Percentiles rank a stretch among this genome's conserved stretches.
Conservation (phyloP, 2,329 filamentous ascomycete genomes). For the Xylariomycetidae sp. region DNA sequence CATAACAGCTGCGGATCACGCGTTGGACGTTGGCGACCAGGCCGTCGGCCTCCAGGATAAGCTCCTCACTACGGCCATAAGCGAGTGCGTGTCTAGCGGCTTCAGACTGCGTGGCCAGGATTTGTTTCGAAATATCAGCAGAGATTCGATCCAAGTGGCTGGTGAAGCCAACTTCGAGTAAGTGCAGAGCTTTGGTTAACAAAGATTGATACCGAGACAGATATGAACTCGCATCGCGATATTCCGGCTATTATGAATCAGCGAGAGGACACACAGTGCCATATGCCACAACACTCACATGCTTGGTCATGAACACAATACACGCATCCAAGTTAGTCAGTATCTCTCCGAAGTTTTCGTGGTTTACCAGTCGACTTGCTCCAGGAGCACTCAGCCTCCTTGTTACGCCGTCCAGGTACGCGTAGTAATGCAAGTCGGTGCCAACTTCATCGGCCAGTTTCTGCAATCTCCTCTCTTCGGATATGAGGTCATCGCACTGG, state of each 20-base stretch:
- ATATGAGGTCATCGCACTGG: slow-evolving; percentile 82
- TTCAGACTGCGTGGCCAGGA: slow-evolving; percentile 49
- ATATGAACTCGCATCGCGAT: slow-evolving; percentile 83
- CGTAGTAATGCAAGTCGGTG: slow-evolving; percentile 89
- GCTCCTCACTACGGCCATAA: slow-evolving; percentile 54
- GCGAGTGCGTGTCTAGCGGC: slow-evolving; percentile 54
- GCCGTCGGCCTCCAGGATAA: slow-evolving; percentile 50
- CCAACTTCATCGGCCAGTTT: slow-evolving; percentile 77
- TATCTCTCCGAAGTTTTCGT: slow-evolving; percentile 82
- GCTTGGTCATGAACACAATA: slow-evolving; percentile 83
- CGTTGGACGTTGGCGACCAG: slow-evolving; percentile 51
- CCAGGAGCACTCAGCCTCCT: slow-evolving; percentile 87
- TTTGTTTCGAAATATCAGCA: slow-evolving; percentile 48
- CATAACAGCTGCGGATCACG: slow-evolving; percentile 45
- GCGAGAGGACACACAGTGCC: not conserved
- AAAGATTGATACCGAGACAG: slow-evolving; percentile 80
- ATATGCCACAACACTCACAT: slow-evolving; percentile 51
- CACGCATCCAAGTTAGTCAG: slow-evolving; percentile 82
- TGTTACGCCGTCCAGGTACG: slow-evolving; percentile 86
- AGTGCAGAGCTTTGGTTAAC: slow-evolving; percentile 59
- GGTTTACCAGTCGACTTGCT: slow-evolving; percentile 77
- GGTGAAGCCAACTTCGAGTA: slow-evolving; percentile 53
- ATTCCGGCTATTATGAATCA: slow-evolving; percentile 53
- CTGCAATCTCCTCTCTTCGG: slow-evolving; percentile 74
- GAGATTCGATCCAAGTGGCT: slow-evolving; percentile 47